A percentile compares a stretch with the other conserved stretches of the same genome.
These are phyloP conservation scores for Caloboletus firmus DNA, from an alignment of 1,284 basidiomycete species.

Conservation along the genomic window DNA sequence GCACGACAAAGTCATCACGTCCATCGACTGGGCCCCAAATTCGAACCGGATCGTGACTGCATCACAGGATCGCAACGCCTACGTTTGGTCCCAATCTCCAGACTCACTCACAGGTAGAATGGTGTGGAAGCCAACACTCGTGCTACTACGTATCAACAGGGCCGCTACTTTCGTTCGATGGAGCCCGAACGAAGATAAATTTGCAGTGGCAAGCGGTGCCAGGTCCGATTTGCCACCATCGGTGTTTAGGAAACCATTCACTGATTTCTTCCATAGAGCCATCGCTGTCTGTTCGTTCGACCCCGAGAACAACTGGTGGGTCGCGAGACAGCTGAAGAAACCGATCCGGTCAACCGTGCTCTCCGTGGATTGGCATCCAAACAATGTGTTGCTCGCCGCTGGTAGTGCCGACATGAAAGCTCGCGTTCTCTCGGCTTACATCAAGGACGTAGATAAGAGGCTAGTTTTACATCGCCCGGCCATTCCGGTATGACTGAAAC, in stretches of 20 bases:
- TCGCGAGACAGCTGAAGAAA: conserved; percentile 96
- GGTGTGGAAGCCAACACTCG: conserved; percentile 96
- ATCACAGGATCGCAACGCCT: conserved; percentile 98
- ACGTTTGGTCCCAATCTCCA: conserved; percentile 90
- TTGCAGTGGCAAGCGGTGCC: conserved; percentile 96
- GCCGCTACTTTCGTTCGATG: conserved; percentile 95
- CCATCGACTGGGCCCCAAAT: conserved; percentile 97
- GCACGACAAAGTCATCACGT: conserved; percentile 99
- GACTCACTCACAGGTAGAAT: conserved; percentile 68
- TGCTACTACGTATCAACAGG: conserved; percentile 91
- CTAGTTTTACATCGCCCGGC: conserved; percentile 34
- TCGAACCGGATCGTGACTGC: conserved; percentile 98
- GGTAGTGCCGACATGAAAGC: conserved; percentile 96
- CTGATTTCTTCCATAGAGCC: conserved; percentile 52
- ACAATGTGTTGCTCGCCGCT: conserved; percentile 92
- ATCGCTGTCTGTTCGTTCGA: conserved; percentile 96
- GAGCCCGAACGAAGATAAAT: conserved; percentile 98
- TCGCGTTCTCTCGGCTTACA: conserved; percentile 97
- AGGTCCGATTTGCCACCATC: conserved; percentile 46
- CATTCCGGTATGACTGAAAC: not conserved
- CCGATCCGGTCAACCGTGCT: conserved; percentile 93
- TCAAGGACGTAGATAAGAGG: conserved; percentile 98
- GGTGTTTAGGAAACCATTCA: not conserved
- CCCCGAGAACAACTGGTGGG: conserved; percentile 99
- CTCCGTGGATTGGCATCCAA: conserved; percentile 96